Percentiles rank a stretch among this genome's conserved stretches.
These are phyloP conservation scores for Emmonsiellopsis sp. DNA, from an alignment of 2,329 filamentous ascomycete species.

Conservation along the genomic window DNA sequence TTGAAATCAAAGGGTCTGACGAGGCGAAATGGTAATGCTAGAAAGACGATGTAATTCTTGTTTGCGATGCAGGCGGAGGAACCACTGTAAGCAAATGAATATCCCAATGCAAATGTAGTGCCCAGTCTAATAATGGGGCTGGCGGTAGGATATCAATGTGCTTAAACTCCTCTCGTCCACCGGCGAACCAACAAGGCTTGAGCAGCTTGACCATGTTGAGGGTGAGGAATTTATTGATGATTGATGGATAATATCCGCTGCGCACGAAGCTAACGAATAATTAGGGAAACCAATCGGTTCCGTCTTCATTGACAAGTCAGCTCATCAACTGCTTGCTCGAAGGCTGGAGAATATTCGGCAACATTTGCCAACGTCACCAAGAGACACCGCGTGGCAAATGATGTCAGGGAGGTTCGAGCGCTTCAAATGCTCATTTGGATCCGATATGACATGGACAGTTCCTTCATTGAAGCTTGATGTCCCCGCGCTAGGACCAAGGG, in stretches of 20 bases:
- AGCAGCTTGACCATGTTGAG: conserved; percentile 15
- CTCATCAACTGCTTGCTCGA: conserved; percentile 17
- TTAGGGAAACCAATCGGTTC: conserved; percentile 27
- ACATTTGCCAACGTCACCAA: conserved; percentile 9
- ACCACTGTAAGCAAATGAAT: conserved; percentile 1
- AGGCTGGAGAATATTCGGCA: conserved; percentile 15
- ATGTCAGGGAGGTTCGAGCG: conserved; percentile 4
- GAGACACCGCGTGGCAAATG: conserved; percentile 4
- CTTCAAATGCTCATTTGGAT: conserved; percentile 5
- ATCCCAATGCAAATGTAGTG: neutral
- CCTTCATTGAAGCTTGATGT: conserved; percentile 5
- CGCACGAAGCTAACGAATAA: neutral
- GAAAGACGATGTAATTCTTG: conserved; percentile 6
- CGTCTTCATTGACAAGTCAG: conserved; percentile 23
- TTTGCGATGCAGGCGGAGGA: conserved; percentile 7
- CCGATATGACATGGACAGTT: conserved; percentile 1
- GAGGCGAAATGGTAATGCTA: neutral
- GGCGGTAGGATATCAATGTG: conserved; percentile 5
- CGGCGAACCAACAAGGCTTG: conserved; percentile 16
- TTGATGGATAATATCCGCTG: neutral
- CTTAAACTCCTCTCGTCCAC: conserved; percentile 17
- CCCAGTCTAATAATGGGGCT: neutral
- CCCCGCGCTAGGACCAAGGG: neutral
- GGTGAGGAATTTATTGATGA: neutral
- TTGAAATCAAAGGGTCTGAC: neutral